Evolutionary conservation across 2,329 filamentous ascomycete species (phyloP).

Genomic region (Ophiostoma perfectum): DNA sequence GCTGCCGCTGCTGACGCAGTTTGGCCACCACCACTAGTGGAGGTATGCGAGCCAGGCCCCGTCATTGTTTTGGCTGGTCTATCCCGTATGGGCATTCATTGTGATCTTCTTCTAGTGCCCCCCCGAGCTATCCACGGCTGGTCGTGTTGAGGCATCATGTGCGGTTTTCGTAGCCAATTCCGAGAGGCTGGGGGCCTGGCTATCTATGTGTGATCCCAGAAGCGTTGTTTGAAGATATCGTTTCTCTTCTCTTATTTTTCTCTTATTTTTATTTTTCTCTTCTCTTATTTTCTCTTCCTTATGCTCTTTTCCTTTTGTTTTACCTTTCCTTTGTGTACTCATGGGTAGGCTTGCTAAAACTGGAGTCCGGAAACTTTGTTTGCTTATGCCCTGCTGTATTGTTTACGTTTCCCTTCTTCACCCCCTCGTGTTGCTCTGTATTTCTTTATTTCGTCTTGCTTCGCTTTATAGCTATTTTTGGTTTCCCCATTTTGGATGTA

Average conservation of each 20-base stretch:
- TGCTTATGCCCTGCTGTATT: neutral
- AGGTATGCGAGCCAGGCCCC: neutral
- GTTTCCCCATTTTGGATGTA: slow-evolving; percentile 4
- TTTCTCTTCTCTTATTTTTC: neutral
- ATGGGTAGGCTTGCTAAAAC: slow-evolving; percentile 8
- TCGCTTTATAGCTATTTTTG: neutral
- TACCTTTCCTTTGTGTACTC: slow-evolving; percentile 13
- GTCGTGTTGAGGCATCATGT: no score
- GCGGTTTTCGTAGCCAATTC: no score
- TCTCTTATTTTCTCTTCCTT: neutral
- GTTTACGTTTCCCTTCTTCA: neutral
- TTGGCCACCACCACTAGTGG: slow-evolving; percentile 63
- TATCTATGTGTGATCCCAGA: no score
- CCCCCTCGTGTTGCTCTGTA: neutral
- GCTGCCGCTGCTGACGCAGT: slow-evolving; percentile 68
- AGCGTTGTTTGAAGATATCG: no score
- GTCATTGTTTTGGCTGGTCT: no score
- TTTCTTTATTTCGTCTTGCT: neutral
- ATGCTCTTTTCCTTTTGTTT: neutral
- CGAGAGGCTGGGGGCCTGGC: no score
- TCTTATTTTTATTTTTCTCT: neutral
- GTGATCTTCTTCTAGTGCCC: no score
- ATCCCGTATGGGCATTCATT: no score
- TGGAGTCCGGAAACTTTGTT: neutral
- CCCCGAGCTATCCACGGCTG: no score